Conservation (phyloP, 441 rosid species). For the Syzygium malaccense region DNA sequence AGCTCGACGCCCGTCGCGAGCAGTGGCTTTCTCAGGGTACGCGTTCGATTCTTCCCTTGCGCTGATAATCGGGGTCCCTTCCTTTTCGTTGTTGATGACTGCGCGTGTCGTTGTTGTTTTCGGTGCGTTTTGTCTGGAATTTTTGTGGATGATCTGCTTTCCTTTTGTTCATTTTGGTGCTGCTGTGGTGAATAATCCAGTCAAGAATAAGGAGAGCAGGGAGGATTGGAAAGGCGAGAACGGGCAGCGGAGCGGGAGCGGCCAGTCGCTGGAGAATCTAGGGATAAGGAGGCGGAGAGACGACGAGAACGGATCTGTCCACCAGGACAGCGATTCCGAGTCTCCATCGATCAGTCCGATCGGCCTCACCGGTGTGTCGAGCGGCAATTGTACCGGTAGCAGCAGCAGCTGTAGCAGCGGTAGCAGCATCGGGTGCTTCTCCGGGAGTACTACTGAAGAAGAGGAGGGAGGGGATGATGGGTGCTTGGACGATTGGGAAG, state of each 20-base stretch:
- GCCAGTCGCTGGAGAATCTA: constrained; percentile 13
- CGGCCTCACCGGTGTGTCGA: not conserved
- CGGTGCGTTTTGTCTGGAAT: not conserved
- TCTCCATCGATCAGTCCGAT: constrained; percentile 16
- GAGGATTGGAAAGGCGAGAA: constrained; percentile 14
- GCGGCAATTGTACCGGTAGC: constrained; percentile 11
- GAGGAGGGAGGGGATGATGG: constrained; percentile 25
- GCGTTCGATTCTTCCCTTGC: not conserved
- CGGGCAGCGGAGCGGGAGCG: constrained; percentile 2
- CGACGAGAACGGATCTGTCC: constrained; percentile 11
- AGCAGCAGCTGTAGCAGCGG: constrained; percentile 21
- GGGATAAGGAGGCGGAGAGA: constrained; percentile 13
- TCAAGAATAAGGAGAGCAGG: constrained; percentile 30
- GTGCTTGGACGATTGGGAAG: constrained; percentile 53
- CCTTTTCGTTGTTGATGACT: not conserved
- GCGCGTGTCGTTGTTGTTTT: not conserved
- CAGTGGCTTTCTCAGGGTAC: constrained; percentile 51
- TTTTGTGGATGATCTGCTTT: constrained; percentile 1
- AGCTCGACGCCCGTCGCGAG: constrained; percentile 48
- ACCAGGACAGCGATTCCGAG: constrained; percentile 22
- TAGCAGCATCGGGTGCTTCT: constrained; percentile 24
- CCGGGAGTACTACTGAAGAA: constrained; percentile 32
- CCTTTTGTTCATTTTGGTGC: constrained; percentile 3
- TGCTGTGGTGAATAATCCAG: constrained; percentile 17
- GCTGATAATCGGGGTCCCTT: not conserved